Base-by-base conservation (phyloP, 108 stramenopile species). In the Hondaea fermentalgiana region DNA sequence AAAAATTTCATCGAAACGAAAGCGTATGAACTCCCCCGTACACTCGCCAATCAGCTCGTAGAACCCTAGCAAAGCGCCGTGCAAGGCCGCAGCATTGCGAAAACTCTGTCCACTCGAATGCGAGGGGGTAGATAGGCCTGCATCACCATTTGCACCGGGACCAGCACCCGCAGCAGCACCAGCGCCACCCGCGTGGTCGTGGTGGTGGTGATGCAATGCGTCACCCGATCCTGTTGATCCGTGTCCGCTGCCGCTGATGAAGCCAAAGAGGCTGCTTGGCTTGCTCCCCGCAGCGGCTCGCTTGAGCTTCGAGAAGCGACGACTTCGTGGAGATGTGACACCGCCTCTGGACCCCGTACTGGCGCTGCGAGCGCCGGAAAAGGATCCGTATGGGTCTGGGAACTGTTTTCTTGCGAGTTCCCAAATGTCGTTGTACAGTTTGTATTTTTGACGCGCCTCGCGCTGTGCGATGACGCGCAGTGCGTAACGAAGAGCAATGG, bases 11-110 rank as follows among this genome's bases (percentile, higher is more conserved):
- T 83, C 76, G 51, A 83, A 83, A 2, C 76, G 76, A 45, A 21
- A 83, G 23, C 28, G 76, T 45, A 83, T 83, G 76, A 83, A 83
- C 51, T 83, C 76, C 3, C 76, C 76, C 14, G 76, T 83, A 23
- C 76, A 83, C 28, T 83, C 76, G n/a, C 76, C 76, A 23, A 83
- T 83, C 1, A 83, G 5, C 51, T 83, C 76, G 76, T 83, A 83
- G 49, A 83, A 53, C 6, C 76, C 76, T 12, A 83, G 51, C 10
- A 83, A 35, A 6, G 76, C 76, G n/a, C 76, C 76, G 3, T 83
- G 76, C 49, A 83, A 8, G 17, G 64, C 64, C 35, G 35, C 6
- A 8, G 64, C 64, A 17, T 23, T 69, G 25, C 64, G 64, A 17
- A 69, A 69, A 3, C 1, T 14, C 55, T 57, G 55, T 8, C 55